Evolutionary conservation across 768 basidiomycete species (phyloP).

Genomic region (Rhodotorula sphaerocarpa): DNA sequence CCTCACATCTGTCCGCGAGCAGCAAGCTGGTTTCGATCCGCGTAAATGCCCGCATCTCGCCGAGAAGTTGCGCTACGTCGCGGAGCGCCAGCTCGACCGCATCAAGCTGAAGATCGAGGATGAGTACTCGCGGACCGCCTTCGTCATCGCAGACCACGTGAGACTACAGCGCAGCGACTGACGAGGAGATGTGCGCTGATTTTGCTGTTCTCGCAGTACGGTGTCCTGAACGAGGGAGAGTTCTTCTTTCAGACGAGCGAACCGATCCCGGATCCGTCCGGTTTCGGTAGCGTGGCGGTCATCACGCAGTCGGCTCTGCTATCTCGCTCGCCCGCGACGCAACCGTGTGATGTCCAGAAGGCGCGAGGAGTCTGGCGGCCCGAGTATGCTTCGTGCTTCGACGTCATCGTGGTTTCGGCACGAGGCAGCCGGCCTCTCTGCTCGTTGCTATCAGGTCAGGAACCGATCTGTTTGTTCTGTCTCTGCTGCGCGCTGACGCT

Average conservation of each 20-base stretch:
- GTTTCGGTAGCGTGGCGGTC: not conserved
- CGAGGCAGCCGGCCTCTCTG: slow-evolving; percentile 13
- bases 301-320: slow-evolving; percentile 11
- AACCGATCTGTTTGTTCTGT: not conserved
- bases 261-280: not conserved
- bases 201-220: too few species aligned
- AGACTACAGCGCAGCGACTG: not conserved
- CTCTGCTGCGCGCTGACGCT: not conserved
- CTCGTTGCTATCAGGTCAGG: slow-evolving; percentile 14
- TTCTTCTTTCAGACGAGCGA: slow-evolving; percentile 23
- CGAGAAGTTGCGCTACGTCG: slow-evolving; percentile 3
- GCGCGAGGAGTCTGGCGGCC: not conserved
- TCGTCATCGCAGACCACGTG: slow-evolving; percentile 28
- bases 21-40: slow-evolving; percentile 29
- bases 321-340: slow-evolving; percentile 12
- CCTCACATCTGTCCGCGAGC: not conserved
- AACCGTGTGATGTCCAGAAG: slow-evolving; percentile 26
- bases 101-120: slow-evolving; percentile 12
- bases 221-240: slow-evolving; percentile 21
- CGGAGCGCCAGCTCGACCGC: not conserved
- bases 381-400: slow-evolving; percentile 7
- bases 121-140: slow-evolving; percentile 16
- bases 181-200: too few species aligned
- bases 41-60: slow-evolving; percentile 16
- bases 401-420: slow-evolving; percentile 20